Conservation (phyloP, 1,284 basidiomycete genomes). For the Ustilago trichophora region DNA sequence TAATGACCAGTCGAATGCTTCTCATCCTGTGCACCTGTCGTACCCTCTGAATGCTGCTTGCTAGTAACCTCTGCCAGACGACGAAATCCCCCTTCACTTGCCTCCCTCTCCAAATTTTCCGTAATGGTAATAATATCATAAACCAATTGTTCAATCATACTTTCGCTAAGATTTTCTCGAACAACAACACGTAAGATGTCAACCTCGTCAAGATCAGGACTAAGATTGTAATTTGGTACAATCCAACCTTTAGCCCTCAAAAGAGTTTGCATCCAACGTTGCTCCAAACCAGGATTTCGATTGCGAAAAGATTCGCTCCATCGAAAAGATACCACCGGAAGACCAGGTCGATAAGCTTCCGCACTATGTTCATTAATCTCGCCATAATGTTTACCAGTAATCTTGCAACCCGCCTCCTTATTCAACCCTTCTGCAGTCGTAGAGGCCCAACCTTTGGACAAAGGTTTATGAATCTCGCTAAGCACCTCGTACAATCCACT, state of each 20-base stretch:
- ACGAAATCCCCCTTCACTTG: conserved; percentile 18
- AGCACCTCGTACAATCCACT: conserved; percentile 76
- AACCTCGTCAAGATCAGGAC: conserved; percentile 48
- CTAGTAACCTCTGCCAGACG: conserved; percentile 29
- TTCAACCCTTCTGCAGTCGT: too few species aligned
- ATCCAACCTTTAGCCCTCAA: conserved; percentile 80
- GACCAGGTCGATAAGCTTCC: conserved; percentile 77
- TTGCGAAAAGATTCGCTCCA: conserved; percentile 75
- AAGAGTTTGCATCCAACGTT: conserved; percentile 87
- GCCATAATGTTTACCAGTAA: conserved; percentile 1
- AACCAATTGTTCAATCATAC: conserved; percentile 61
- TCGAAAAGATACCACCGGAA: conserved; percentile 88
- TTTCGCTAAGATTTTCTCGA: conserved; percentile 58
- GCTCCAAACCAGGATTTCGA: conserved; percentile 69
- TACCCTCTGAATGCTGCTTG: conserved; percentile 1
- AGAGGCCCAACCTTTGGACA: conserved; percentile 17
- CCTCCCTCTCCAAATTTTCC: conserved; percentile 47
- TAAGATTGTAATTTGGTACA: conserved; percentile 63
- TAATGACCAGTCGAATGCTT: conserved; percentile 11
- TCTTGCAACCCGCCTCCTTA: conserved; percentile 68
- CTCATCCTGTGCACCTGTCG: not conserved
- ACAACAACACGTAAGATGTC: conserved; percentile 65
- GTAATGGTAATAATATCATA: conserved; percentile 61
- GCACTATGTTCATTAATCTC: conserved; percentile 58
- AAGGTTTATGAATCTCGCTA: conserved; percentile 68